Evolutionary conservation across 805 yeast genomes (phyloP).

Genomic region (Myxozyma nipponensis): DNA sequence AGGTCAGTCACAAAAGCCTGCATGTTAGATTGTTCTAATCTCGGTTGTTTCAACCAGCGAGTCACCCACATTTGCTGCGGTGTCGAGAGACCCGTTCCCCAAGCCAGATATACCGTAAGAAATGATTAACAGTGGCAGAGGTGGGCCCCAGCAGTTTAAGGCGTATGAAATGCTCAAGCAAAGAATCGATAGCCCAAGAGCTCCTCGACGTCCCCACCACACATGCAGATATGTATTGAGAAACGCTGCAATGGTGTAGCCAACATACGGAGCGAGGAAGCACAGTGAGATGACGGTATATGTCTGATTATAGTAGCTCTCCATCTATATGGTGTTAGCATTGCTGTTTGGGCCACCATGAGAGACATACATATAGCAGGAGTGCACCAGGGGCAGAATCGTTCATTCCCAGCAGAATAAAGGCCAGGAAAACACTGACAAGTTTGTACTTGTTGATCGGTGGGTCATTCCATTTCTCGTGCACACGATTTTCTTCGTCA

Average conservation of each 20-base stretch:
- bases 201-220: constrained; percentile 41
- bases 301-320: constrained; percentile 44
- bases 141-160: constrained; percentile 47
- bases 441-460: constrained; percentile 12
- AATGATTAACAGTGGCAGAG: constrained; percentile 48
- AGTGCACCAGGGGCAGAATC: constrained; percentile 54
- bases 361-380: constrained; percentile 2
- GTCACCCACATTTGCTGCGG: constrained; percentile 53
- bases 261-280: constrained; percentile 55
- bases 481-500: constrained; percentile 1
- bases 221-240: constrained; percentile 44
- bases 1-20: constrained; percentile 50
- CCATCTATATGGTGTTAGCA: constrained; percentile 43
- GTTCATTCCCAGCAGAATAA: constrained; percentile 27
- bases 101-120: constrained; percentile 55
- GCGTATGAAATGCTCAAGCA: constrained; percentile 44
- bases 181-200: constrained; percentile 41
- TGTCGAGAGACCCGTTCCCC: constrained; percentile 49
- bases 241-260: constrained; percentile 52
- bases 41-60: too few species aligned
- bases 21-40: too few species aligned
- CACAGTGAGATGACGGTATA: constrained; percentile 54
- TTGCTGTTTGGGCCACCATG: constrained; percentile 38
- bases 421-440: constrained; percentile 12
- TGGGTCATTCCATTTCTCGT: constrained; percentile 15